Base-by-base conservation (phyloP, 345 rosid species). In the Eucalyptus sp. region DNA sequence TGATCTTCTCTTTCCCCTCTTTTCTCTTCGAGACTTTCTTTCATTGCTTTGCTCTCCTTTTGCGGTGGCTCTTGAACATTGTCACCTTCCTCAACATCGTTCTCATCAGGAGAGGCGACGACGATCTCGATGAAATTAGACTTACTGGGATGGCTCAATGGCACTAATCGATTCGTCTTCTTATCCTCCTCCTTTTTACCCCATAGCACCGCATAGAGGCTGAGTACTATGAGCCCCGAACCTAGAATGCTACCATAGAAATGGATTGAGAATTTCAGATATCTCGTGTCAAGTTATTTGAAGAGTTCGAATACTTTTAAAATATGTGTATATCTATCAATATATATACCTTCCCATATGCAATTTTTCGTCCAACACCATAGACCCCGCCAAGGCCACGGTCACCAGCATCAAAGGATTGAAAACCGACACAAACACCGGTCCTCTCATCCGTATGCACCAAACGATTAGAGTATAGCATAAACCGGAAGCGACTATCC, bases 351-450 rank as follows among this genome's bases (percentile, higher is more conserved):
- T 92, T 86, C 93, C 93, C 15, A 89, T 52, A 43, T 91, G 90
- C 33, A 92, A 87, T 13, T 90, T 66, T 64, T 93, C 94, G 11
- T 90, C 91, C 24, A 92, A 43, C 11, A 92, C 24, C 54, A 92
- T 5, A 6, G 91, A 87, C 4, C 89, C 89, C 0, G 62, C 89
- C 14, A 93, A 4, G 49, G 92, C 90, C 7, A 86, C 90, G 31
- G 91, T 62, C 46, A 92, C 76, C 18, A 90, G 90, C 88, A 90
- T 76, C 7, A 90, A 80, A 7, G 95, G 95, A 76, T 89, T 92
- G 87, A 91, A 93, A 71, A 89, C 20, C 3, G 93, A 90, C 14
- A 90, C 89, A 27, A 89, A 93, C 43, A 91, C 15, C 0, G 95
- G 94, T 10, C 93, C 92, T 50, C 86, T 87, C 80, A 89, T 86